phyloP scores from a whole-genome alignment of 202 grass and related monocot species.

The Panicum virgatum region DNA sequence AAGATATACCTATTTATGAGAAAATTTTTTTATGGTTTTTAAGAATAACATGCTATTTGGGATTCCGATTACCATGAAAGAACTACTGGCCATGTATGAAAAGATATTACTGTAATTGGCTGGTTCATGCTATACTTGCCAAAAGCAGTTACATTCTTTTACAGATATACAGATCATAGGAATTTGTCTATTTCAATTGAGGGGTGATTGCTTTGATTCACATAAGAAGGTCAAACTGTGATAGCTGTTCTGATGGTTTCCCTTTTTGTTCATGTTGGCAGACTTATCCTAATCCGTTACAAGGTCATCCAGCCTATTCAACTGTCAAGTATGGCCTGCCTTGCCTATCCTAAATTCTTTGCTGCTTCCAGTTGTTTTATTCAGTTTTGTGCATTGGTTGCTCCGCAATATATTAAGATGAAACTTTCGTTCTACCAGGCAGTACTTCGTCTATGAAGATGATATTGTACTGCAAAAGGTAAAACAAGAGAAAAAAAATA shows the following conservation, averaged over 20 bases:
- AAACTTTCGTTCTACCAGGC: conserved; percentile 55
- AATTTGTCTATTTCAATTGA: neutral
- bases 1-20: too few relatives aligned
- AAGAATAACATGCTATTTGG: too few relatives aligned
- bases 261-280: conserved; percentile 45
- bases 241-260: conserved; percentile 24
- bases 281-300: conserved; percentile 81
- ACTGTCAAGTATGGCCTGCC: conserved; percentile 69
- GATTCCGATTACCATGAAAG: too few relatives aligned
- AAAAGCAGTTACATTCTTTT: neutral
- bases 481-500: neutral
- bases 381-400: neutral
- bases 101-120: neutral
- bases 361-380: neutral
- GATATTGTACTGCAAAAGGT: conserved; percentile 92
- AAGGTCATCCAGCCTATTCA: conserved; percentile 88
- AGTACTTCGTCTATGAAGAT: conserved; percentile 89
- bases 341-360: conserved; percentile 3
- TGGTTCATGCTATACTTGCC: neutral
- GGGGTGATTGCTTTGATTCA: neutral
- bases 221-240: neutral
- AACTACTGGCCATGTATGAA: too few relatives aligned
- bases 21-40: too few relatives aligned
- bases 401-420: conserved; percentile 20
- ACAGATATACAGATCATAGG: too few relatives aligned